Evolutionary conservation across 1,284 basidiomycete genomes (phyloP).

Genomic region (Schizophyllum amplum): DNA sequence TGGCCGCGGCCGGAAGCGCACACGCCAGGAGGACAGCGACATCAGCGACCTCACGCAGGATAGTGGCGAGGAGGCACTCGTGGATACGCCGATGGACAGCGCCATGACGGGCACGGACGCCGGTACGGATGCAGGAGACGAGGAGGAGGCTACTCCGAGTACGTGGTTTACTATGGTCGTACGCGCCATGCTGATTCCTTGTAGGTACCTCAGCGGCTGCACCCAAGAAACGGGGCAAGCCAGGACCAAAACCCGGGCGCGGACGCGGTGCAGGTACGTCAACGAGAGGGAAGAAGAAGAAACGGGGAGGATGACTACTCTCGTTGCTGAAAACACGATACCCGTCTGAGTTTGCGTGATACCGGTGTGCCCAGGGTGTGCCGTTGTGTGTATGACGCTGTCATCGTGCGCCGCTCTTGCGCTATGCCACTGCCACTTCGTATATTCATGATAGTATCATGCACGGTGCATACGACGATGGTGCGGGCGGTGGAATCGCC

Average conservation of each 20-base stretch:
- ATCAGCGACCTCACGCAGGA: constrained; percentile 74
- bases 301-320: neutral
- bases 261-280: neutral
- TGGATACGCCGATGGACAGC: constrained; percentile 49
- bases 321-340: no score
- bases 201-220: neutral
- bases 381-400: no score
- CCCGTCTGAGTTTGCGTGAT: no score
- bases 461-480: no score
- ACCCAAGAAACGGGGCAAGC: neutral
- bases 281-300: neutral
- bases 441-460: no score
- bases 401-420: no score
- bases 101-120: constrained; percentile 61
- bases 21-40: constrained; percentile 60
- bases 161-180: no score
- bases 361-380: no score
- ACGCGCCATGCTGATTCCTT: no score
- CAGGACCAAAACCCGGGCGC: neutral
- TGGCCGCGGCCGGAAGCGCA: constrained; percentile 21
- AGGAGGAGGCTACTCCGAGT: constrained; percentile 57
- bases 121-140: constrained; percentile 56
- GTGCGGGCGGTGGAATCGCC: no score
- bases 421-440: no score
- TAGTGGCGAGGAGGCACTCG: constrained; percentile 59